Percentiles rank a stretch among this genome's conserved stretches.
These are phyloP conservation scores for Ephemerocybe angulata DNA, from an alignment of 768 basidiomycete genomes.

Conservation along the genomic window DNA sequence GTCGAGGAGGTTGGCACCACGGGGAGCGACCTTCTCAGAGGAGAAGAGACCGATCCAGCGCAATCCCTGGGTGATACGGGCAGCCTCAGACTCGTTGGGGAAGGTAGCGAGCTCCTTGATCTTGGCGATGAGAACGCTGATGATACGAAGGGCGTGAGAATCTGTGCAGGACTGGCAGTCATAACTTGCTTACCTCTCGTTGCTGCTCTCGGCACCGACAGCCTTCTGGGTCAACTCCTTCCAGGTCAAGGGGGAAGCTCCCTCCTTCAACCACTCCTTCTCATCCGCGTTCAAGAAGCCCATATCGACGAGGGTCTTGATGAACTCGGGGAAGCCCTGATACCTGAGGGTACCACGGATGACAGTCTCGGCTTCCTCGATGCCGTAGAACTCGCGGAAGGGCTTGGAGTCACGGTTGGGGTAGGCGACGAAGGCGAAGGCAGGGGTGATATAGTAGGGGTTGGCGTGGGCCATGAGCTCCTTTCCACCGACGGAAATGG, in stretches of 20 bases:
- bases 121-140: slow-evolving; percentile 68
- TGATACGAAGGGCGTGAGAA: too few species aligned
- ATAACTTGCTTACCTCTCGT: slow-evolving; percentile 67
- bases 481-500: slow-evolving; percentile 64
- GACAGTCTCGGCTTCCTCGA: slow-evolving; percentile 91
- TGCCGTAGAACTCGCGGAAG: slow-evolving; percentile 88
- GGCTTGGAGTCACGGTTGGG: slow-evolving; percentile 93
- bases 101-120: slow-evolving; percentile 70
- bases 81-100: slow-evolving; percentile 64
- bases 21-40: slow-evolving; percentile 51
- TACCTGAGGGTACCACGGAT: slow-evolving; percentile 92
- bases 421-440: slow-evolving; percentile 94
- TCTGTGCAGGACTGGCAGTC: too few species aligned
- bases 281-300: slow-evolving; percentile 78
- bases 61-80: slow-evolving; percentile 83
- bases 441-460: slow-evolving; percentile 93
- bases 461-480: slow-evolving; percentile 89
- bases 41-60: slow-evolving; percentile 95
- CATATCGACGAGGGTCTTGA: slow-evolving; percentile 79
- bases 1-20: slow-evolving; percentile 80
- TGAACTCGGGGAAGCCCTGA: slow-evolving; percentile 96
- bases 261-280: slow-evolving; percentile 75
- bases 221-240: slow-evolving; percentile 76
- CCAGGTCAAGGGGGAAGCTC: slow-evolving; percentile 58
- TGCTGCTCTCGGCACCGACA: slow-evolving; percentile 59